Evolutionary conservation across 164 flowering plant species (phyloP), one percentile per base, ranked within the genome.

Genomic region (Tetracentron sinense): DNA sequence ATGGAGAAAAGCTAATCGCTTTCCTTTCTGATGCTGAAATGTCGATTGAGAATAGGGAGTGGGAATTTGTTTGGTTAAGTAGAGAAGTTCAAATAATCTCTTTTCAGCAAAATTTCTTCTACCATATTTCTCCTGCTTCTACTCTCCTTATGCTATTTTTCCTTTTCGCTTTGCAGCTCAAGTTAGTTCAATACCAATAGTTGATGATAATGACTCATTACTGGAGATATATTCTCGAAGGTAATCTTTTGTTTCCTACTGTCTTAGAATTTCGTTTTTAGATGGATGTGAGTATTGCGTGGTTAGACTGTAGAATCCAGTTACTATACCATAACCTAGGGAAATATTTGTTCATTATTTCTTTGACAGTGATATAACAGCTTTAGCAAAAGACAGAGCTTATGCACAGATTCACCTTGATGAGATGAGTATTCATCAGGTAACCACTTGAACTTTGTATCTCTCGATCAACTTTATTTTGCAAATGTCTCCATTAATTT

Each of bases 101-200:
- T 47, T 14, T 42, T 19, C n/a, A 15, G 22, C 3, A 42, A 4
- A 11, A 14, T 14, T 11, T 28, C 22, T 16, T 56, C n/a, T n/a
- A n/a, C n/a, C 44, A 38, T 38, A 38, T 3, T 38, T 38, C 44
- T 38, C 1, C 14, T 12, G 22, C 22, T 29, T 47, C n/a, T 42
- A 21, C 11, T 60, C 47, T 61, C 31, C 49, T 67, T 28, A 64
- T 58, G 42, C 6, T 27, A 42, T 56, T 50, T 2, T 0, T 7
- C 51, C 30, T 42, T 60, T 27, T 66, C 6, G 6, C 48, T 64
- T 57, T 81, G 77, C 87, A 92, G 96, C 90, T 69, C 79, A 84
- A 71, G 96, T 88, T 61, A 92, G 98, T 77, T 83, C 98, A 23
- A 81, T 92, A 58, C 98, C 98, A 1, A 83, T 92, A 52, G 98